Base-by-base conservation (phyloP, 2,329 filamentous ascomycete species). In the Orbilia javanica region DNA sequence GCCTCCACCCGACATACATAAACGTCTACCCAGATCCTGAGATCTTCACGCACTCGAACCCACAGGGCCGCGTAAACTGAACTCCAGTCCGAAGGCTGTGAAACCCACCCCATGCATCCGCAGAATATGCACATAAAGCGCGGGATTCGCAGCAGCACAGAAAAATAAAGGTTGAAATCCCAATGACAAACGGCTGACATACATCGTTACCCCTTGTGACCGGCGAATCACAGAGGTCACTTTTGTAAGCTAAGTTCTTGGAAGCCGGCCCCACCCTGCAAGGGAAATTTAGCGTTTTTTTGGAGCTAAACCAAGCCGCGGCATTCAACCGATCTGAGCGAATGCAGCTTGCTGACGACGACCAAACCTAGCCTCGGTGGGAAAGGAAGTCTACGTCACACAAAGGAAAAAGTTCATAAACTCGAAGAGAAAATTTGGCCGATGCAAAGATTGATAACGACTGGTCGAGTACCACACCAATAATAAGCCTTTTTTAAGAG, bases 181-280 rank as follows among this genome's bases (percentile, higher is more conserved):
- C 60, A 22, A 60, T 77, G 63, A 77, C 73, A 71, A 77, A 77
- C 66, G 8, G 66, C 73, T 77, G 73, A 71, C 73, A 55, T 42
- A 75, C 20, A 5, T 29, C 31, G 44, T 18, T 68, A 2, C 55
- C 29, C 25, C 53, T 15, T 34, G 52, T 10, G 20, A 18, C 48
- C 25, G 42, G 44, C 73, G 57, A 77, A 77, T 70, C 73, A 70
- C 65, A 63, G 39, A 44, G 22, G 42, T 25, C 31, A n/a, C 27
- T 70, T 77, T 77, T 77, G 73, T 77, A 57, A 77, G 55, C 66
- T 57, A 75, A 57, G 18, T 53, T 55, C 66, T 42, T 55, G 34
- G 27, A 20, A 8, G 20, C 25, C 42, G 55, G 31, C 31, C 31
- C 31, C 53, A 34, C 25, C 20, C 39, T 20, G 65, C 62, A 66